Evolutionary conservation across 257 asterid species (phyloP).

Genomic region (Handroanthus guayacan): DNA sequence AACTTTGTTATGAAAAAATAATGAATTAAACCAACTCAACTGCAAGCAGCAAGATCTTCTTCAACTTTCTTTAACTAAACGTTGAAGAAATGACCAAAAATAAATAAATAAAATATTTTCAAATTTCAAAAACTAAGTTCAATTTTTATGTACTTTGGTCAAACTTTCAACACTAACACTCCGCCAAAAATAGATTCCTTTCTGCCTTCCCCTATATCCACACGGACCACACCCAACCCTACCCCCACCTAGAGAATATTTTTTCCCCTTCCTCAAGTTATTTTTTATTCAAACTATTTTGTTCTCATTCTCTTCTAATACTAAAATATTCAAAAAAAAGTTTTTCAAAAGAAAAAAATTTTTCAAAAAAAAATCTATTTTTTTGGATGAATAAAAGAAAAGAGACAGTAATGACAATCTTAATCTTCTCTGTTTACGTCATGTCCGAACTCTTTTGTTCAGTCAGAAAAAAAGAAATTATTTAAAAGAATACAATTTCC

Average conservation of each 20-base stretch:
- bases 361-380: no score
- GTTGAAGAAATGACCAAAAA: neutral
- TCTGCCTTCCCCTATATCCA: conserved; percentile 28
- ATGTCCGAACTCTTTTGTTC: no score
- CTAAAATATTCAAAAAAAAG: conserved; percentile 3
- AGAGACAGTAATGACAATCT: no score
- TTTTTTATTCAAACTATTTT: conserved; percentile 38
- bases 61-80: neutral
- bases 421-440: no score
- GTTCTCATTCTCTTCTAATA: conserved; percentile 44
- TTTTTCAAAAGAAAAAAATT: no score
- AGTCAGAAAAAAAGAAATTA: no score
- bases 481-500: neutral
- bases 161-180: conserved; percentile 34
- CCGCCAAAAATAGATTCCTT: conserved; percentile 38
- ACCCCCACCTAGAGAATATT: conserved; percentile 38
- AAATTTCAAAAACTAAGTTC: conserved; percentile 1
- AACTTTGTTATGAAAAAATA: no score
- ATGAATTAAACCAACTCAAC: no score
- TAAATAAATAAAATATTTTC: conserved; percentile 1
- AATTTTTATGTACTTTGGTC: conserved; percentile 30
- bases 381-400: no score
- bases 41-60: neutral
- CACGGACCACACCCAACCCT: neutral
- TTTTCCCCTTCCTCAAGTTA: conserved; percentile 40